phyloP scores from a whole-genome alignment of 1,139 yeast species.

The Yamadazyma atmosphaerica region DNA sequence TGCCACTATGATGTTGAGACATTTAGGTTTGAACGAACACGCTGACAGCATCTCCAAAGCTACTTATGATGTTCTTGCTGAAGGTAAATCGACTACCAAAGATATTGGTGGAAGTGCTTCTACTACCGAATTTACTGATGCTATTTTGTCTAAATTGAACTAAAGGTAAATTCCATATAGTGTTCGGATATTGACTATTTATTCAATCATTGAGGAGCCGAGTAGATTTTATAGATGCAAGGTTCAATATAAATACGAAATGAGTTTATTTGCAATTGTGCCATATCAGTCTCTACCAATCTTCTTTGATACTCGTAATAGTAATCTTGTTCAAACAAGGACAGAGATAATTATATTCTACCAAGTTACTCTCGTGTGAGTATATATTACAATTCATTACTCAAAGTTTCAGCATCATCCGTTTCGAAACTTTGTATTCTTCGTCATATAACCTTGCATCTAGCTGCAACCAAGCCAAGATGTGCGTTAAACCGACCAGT shows the following conservation, averaged over 20 bases:
- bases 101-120: constrained; percentile 90
- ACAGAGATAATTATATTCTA: too few species aligned
- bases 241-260: constrained; percentile 1
- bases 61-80: constrained; percentile 85
- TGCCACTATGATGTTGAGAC: constrained; percentile 89
- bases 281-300: too few species aligned
- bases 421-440: too few species aligned
- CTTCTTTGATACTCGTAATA: neutral
- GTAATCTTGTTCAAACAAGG: too few species aligned
- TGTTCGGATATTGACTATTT: constrained; percentile 1
- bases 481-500: too few species aligned
- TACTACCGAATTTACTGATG: constrained; percentile 92
- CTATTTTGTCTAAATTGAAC: constrained; percentile 67
- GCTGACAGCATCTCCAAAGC: constrained; percentile 90
- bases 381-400: too few species aligned
- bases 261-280: neutral
- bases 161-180: constrained; percentile 12
- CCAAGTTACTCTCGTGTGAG: too few species aligned
- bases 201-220: constrained; percentile 1
- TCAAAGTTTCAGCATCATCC: too few species aligned
- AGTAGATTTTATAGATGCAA: constrained; percentile 1
- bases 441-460: too few species aligned
- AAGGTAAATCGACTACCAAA: constrained; percentile 74
- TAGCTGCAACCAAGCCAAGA: too few species aligned
- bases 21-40: constrained; percentile 79